Percentiles rank a stretch among this genome's conserved stretches.
Evolutionary conservation across 352 stramenopile genomes (phyloP).

Genomic region (Globisporangium emineosum): DNA sequence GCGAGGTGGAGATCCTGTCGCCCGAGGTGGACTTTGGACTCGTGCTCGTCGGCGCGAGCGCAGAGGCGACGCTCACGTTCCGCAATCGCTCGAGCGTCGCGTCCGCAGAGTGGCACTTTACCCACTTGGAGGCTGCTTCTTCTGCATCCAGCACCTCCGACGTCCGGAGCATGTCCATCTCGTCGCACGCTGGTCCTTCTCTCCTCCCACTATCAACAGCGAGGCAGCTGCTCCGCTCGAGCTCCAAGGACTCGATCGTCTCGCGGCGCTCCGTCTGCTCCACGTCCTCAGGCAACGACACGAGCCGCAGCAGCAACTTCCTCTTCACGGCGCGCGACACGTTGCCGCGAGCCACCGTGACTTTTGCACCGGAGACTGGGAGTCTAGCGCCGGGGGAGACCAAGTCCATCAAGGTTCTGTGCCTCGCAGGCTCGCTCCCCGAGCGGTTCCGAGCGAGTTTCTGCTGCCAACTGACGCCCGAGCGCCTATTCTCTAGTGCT

Average conservation of each 20-base stretch:
- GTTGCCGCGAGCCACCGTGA: conserved; percentile 38
- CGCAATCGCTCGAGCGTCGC: conserved; percentile 29
- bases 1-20: conserved; percentile 43
- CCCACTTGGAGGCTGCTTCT: conserved; percentile 34
- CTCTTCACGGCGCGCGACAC: conserved; percentile 42
- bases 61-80: conserved; percentile 32
- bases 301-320: conserved; percentile 30
- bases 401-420: conserved; percentile 37
- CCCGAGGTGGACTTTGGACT: conserved; percentile 73
- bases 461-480: conserved; percentile 32
- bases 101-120: conserved; percentile 38
- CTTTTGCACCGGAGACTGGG: conserved; percentile 47
- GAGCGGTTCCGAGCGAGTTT: conserved; percentile 62
- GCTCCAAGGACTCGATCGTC: conserved; percentile 53
- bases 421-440: conserved; percentile 47
- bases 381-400: conserved; percentile 38
- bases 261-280: conserved; percentile 35
- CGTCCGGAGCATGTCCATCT: not conserved
- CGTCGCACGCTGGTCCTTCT: not conserved
- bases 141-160: not conserved
- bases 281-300: conserved; percentile 35
- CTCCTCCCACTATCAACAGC: not conserved
- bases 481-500: conserved; percentile 22
- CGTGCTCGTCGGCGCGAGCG: conserved; percentile 52
- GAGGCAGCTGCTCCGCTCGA: conserved; percentile 26